A percentile compares a stretch with the other conserved stretches of the same genome.
Evolutionary conservation across 2,329 filamentous ascomycete species (phyloP).

Genomic region (Fusarium burgessii): DNA sequence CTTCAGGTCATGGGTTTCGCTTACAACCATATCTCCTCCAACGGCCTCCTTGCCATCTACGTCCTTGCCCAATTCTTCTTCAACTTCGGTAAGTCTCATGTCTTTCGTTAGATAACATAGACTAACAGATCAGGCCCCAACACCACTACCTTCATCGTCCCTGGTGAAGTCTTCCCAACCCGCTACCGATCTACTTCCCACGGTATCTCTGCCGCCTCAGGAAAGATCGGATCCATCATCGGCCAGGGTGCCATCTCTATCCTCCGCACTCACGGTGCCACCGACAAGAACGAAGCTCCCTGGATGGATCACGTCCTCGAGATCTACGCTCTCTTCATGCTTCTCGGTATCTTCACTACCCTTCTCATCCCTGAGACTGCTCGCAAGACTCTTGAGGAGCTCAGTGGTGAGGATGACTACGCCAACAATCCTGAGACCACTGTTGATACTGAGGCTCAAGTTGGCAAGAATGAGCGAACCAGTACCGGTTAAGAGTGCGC

Average conservation of each 20-base stretch:
- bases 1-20: constrained; percentile 68
- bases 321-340: constrained; percentile 82
- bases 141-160: constrained; percentile 68
- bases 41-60: constrained; percentile 67
- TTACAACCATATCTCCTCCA: constrained; percentile 64
- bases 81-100: constrained; percentile 60
- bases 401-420: constrained; percentile 57
- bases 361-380: constrained; percentile 80
- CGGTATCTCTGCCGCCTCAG: constrained; percentile 67
- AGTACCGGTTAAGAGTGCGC: constrained; percentile 32
- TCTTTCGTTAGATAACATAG: rapidly evolving
- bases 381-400: constrained; percentile 77
- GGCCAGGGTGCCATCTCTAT: constrained; percentile 69
- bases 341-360: constrained; percentile 76
- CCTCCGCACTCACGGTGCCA: constrained; percentile 61
- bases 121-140: constrained; percentile 57
- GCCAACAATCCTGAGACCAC: constrained; percentile 20
- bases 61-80: constrained; percentile 70
- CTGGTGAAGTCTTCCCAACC: constrained; percentile 68
- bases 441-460: constrained; percentile 26
- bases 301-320: constrained; percentile 84
- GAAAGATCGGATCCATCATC: constrained; percentile 69
- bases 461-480: constrained; percentile 29
- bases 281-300: constrained; percentile 57
- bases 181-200: constrained; percentile 68